Evolutionary conservation across 2,329 filamentous ascomycete genomes (phyloP).

Genomic region (Paecilomyces sp.): DNA sequence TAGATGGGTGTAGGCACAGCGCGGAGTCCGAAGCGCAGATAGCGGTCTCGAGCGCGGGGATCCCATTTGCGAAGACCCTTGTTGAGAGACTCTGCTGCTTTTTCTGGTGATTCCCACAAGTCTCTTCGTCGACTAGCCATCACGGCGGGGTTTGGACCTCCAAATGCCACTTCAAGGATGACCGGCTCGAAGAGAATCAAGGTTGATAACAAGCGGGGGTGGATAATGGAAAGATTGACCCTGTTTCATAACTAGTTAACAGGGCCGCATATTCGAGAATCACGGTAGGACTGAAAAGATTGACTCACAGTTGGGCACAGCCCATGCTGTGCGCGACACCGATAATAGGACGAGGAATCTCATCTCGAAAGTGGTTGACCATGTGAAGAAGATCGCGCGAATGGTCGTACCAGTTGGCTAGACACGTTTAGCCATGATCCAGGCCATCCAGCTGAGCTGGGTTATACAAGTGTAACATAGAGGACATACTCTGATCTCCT

Average conservation of each 20-base stretch:
- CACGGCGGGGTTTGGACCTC: slow-evolving; percentile 4
- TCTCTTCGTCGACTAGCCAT: slow-evolving; percentile 3
- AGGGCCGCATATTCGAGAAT: not conserved
- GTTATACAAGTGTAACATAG: not conserved
- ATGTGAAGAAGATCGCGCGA: slow-evolving; percentile 65
- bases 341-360: slow-evolving; percentile 52
- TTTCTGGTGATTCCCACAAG: not conserved
- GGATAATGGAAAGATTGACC: slow-evolving; percentile 59
- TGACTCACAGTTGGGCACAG: slow-evolving; percentile 50
- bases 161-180: slow-evolving; percentile 9
- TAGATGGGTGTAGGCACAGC: slow-evolving; percentile 10
- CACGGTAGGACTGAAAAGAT: not conserved
- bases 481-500: slow-evolving; percentile 54
- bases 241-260: not conserved
- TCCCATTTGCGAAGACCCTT: slow-evolving; percentile 8
- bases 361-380: slow-evolving; percentile 20
- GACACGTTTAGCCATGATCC: not conserved
- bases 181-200: slow-evolving; percentile 64
- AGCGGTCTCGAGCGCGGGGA: slow-evolving; percentile 6
- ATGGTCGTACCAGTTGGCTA: slow-evolving; percentile 70
- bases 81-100: not conserved
- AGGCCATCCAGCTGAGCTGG: not conserved
- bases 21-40: slow-evolving; percentile 5
- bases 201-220: slow-evolving; percentile 67
- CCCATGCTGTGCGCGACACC: slow-evolving; percentile 84